Conservation (phyloP, 202 grass and related monocot genomes). For the Schoenoplectus triqueter region DNA sequence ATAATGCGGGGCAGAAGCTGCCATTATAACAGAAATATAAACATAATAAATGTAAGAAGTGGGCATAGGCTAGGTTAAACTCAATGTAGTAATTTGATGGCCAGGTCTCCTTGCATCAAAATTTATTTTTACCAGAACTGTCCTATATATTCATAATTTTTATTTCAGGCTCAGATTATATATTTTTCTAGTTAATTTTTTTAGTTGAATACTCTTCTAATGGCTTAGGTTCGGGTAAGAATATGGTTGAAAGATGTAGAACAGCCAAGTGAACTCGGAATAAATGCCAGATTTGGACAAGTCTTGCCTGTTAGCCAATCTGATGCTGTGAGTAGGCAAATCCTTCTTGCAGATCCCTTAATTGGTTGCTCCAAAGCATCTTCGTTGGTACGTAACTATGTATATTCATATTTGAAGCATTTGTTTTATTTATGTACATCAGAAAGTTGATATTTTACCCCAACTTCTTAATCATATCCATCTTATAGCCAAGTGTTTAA, state of each 20-base stretch:
- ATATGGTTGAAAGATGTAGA: slow-evolving; percentile 68
- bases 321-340: slow-evolving; percentile 28
- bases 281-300: slow-evolving; percentile 73
- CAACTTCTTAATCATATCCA: not conserved
- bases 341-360: slow-evolving; percentile 51
- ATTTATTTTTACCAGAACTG: not conserved
- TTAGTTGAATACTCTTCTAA: not conserved
- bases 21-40: not conserved
- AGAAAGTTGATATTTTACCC: not conserved
- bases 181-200: not conserved
- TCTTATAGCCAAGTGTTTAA: not conserved
- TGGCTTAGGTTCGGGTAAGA: slow-evolving; percentile 66
- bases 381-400: slow-evolving; percentile 33
- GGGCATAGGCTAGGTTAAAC: not conserved
- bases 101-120: not conserved
- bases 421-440: not conserved
- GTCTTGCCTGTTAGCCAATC: slow-evolving; percentile 46
- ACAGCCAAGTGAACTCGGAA: slow-evolving; percentile 57
- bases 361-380: slow-evolving; percentile 57
- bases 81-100: not conserved
- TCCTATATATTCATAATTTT: not conserved
- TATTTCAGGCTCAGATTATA: not conserved
- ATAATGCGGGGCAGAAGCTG: not conserved
- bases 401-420: slow-evolving; percentile 22
- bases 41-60: not conserved